Evolutionary conservation across 108 stramenopile genomes (phyloP).

Genomic region (Discostella stelligeroides): DNA sequence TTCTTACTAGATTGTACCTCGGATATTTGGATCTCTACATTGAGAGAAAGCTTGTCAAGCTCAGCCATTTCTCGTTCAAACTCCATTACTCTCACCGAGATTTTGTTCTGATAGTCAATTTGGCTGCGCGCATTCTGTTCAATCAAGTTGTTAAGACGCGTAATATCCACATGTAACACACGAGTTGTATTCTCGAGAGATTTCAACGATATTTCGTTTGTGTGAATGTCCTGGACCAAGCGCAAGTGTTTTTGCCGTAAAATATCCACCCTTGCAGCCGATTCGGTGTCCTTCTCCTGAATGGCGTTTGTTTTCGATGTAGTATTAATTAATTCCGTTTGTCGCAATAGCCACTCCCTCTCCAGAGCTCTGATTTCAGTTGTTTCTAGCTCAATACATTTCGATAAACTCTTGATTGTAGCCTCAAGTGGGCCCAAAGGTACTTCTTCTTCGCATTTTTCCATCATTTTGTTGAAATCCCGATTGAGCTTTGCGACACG

Average conservation of each 20-base stretch:
- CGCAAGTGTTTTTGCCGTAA: slow-evolving; percentile 67
- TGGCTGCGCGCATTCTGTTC: slow-evolving; percentile 59
- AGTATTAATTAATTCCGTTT: slow-evolving; percentile 64
- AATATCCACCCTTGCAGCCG: slow-evolving; percentile 55
- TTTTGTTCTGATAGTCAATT: slow-evolving; percentile 50
- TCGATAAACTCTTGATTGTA: slow-evolving; percentile 69
- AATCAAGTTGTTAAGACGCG: slow-evolving; percentile 75
- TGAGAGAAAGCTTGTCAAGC: slow-evolving; percentile 52
- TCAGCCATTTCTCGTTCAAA: slow-evolving; percentile 75
- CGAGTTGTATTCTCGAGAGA: slow-evolving; percentile 46
- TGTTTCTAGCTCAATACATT: slow-evolving; percentile 57
- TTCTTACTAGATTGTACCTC: slow-evolving; percentile 50
- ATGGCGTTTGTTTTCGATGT: slow-evolving; percentile 59
- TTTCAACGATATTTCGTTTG: slow-evolving; percentile 59
- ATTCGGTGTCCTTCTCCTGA: slow-evolving; percentile 60
- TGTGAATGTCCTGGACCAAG: slow-evolving; percentile 52
- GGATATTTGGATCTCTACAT: slow-evolving; percentile 52
- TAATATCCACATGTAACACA: slow-evolving; percentile 75
- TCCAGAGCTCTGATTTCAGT: slow-evolving; percentile 50
- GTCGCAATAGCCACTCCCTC: slow-evolving; percentile 68
- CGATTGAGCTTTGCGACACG: slow-evolving; percentile 76
- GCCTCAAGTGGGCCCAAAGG: slow-evolving; percentile 79
- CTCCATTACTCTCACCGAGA: slow-evolving; percentile 56
- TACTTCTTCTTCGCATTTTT: slow-evolving; percentile 64
- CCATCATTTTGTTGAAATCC: slow-evolving; percentile 78